These are phyloP conservation scores for Boletales sp. DNA, from an alignment of 768 basidiomycete genomes.

Conservation along the genomic window DNA sequence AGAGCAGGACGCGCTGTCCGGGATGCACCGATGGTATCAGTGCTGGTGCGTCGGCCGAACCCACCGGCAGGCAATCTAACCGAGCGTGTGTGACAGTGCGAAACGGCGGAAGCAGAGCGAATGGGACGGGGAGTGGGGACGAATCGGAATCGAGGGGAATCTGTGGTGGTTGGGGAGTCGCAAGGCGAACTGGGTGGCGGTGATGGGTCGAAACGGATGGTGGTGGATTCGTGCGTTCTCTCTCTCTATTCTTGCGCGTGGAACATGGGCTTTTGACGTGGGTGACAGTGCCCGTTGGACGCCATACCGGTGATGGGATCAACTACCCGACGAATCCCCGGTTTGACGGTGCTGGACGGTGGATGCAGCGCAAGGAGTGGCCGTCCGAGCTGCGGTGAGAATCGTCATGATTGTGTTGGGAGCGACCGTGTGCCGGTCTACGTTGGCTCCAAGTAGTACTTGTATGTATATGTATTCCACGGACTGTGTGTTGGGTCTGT, in stretches of 20 bases:
- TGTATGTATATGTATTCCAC: no score
- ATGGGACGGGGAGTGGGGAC: conserved; percentile 85
- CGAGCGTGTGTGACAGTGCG: conserved; percentile 34
- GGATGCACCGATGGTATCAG: conserved; percentile 53
- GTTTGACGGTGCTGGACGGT: conserved; percentile 65
- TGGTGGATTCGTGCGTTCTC: conserved; percentile 77
- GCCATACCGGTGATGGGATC: conserved; percentile 53
- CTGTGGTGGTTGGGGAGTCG: conserved; percentile 79
- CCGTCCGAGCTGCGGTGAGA: conserved; percentile 54
- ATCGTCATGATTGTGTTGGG: conserved; percentile 12
- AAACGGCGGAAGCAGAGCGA: conserved; percentile 41
- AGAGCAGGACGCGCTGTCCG: conserved; percentile 50
- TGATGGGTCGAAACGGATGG: conserved; percentile 68
- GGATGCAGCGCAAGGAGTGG: conserved; percentile 68
- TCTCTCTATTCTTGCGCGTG: not conserved
- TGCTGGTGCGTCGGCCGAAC: conserved; percentile 43
- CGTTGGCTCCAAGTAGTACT: no score
- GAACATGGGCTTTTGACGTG: not conserved
- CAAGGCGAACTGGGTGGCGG: conserved; percentile 67
- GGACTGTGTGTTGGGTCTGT: no score
- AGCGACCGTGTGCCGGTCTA: no score
- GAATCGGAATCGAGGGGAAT: conserved; percentile 69
- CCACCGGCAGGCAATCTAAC: not conserved
- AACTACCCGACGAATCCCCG: conserved; percentile 67
- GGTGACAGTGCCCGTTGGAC: conserved; percentile 47